Conservation (phyloP, 2,329 filamentous ascomycete species). For the Talaromyces marneffei region DNA sequence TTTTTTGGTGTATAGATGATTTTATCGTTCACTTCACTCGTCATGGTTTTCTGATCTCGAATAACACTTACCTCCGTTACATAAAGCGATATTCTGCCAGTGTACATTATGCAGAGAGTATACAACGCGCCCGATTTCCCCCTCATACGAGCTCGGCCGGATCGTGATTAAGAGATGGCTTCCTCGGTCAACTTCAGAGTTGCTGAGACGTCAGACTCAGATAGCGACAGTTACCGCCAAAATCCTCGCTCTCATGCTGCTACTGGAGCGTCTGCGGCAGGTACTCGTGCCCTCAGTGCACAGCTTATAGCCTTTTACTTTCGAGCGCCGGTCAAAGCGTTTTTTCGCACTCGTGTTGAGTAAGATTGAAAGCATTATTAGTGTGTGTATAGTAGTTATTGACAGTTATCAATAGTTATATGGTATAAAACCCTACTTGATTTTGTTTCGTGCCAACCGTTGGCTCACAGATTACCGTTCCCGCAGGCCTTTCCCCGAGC, state of each 20-base stretch:
- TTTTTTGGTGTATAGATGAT: not conserved
- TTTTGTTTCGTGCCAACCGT: slow-evolving; percentile 9
- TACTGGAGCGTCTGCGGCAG: slow-evolving; percentile 75
- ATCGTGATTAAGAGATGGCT: slow-evolving; percentile 7
- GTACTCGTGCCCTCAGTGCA: slow-evolving; percentile 75
- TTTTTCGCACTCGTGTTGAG: slow-evolving; percentile 85
- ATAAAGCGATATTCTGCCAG: not conserved
- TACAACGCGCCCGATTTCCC: not conserved
- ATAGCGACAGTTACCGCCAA: slow-evolving; percentile 2
- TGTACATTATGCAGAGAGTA: slow-evolving; percentile 2
- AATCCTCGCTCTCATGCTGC: slow-evolving; percentile 53
- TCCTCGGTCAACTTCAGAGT: not conserved
- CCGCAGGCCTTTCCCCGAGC: slow-evolving; percentile 56
- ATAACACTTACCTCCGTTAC: not conserved
- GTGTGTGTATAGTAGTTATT: not conserved
- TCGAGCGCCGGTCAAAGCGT: slow-evolving; percentile 82
- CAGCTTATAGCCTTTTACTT: slow-evolving; percentile 89
- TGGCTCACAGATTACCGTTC: slow-evolving; percentile 5
- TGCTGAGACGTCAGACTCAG: not conserved
- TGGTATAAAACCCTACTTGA: slow-evolving; percentile 34
- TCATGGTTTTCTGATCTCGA: not conserved
- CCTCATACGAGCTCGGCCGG: not conserved
- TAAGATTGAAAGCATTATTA: slow-evolving; percentile 47
- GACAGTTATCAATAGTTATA: slow-evolving; percentile 39
- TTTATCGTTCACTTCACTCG: not conserved